phyloP scores from a whole-genome alignment of 176 grass and related monocot species.

The Paspalum vaginatum region DNA sequence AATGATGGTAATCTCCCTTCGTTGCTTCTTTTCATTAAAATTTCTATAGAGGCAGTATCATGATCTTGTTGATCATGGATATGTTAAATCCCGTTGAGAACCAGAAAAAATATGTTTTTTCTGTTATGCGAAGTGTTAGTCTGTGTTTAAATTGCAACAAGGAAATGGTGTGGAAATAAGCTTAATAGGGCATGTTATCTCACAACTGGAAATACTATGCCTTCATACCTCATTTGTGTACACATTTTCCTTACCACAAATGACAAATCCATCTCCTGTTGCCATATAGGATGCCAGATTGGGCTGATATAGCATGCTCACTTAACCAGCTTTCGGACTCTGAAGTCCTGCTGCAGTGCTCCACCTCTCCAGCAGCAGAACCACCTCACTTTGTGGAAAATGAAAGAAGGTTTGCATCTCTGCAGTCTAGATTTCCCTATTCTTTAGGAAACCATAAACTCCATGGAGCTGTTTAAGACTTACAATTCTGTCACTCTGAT shows the following conservation, averaged over 20 bases:
- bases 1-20: neutral
- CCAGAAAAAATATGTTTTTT: neutral
- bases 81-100: neutral
- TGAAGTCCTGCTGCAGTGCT: conserved; percentile 73
- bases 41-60: neutral
- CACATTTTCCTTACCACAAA: conserved; percentile 12
- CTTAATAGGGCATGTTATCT: neutral
- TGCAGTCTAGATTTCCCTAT: conserved; percentile 17
- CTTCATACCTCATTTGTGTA: conserved; percentile 3
- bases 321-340: conserved; percentile 62
- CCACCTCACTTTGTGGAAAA: conserved; percentile 88
- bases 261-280: conserved; percentile 30
- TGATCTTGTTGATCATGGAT: neutral
- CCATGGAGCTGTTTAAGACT: conserved; percentile 8
- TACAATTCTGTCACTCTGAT: neutral
- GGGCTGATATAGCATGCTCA: conserved; percentile 54
- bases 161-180: neutral
- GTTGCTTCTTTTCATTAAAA: conserved; percentile 25
- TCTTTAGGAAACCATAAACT: conserved; percentile 10
- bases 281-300: conserved; percentile 63
- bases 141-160: conserved; percentile 8
- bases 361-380: conserved; percentile 85
- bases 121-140: neutral
- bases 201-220: neutral
- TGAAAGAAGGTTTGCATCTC: conserved; percentile 68